Conservation (phyloP, 495 filamentous ascomycete genomes). For the Tuber indicum region DNA sequence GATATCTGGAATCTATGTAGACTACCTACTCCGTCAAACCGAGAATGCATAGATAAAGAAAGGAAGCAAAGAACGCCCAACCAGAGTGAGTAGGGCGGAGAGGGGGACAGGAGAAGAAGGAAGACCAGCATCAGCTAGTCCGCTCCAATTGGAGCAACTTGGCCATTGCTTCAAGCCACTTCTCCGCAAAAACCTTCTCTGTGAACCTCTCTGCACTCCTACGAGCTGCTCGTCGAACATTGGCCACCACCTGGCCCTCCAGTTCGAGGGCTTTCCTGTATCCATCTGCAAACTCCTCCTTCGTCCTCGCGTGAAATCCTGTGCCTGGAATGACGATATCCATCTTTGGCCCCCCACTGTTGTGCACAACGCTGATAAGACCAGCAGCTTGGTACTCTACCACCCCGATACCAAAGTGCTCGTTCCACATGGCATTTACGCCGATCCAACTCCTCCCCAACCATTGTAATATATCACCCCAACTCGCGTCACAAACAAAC, state of each 20-base stretch:
- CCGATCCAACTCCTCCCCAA: slow-evolving; percentile 68
- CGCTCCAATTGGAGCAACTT: neutral
- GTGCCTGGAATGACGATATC: slow-evolving; percentile 71
- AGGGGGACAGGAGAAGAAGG: neutral
- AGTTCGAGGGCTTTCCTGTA: slow-evolving; percentile 71
- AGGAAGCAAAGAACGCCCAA: neutral
- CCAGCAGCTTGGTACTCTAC: slow-evolving; percentile 98
- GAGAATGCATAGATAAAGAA: neutral
- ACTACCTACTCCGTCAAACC: neutral
- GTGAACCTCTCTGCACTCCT: slow-evolving; percentile 73
- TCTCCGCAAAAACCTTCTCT: slow-evolving; percentile 71
- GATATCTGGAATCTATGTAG: neutral
- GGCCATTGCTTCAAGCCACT: slow-evolving; percentile 67
- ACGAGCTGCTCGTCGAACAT: slow-evolving; percentile 66
- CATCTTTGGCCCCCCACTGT: slow-evolving; percentile 81
- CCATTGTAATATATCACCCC: slow-evolving; percentile 75
- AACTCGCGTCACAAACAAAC: slow-evolving; percentile 82
- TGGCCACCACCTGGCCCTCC: slow-evolving; percentile 57
- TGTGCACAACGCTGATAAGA: slow-evolving; percentile 81
- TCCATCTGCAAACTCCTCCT: slow-evolving; percentile 66
- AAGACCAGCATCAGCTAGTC: neutral
- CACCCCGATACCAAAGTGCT: slow-evolving; percentile 97
- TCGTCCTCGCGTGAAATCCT: slow-evolving; percentile 78
- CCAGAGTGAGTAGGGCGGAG: neutral
- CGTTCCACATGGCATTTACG: slow-evolving; percentile 98